Evolutionary conservation across 352 stramenopile species (phyloP).

Genomic region (Phytophthora pistaciae): DNA sequence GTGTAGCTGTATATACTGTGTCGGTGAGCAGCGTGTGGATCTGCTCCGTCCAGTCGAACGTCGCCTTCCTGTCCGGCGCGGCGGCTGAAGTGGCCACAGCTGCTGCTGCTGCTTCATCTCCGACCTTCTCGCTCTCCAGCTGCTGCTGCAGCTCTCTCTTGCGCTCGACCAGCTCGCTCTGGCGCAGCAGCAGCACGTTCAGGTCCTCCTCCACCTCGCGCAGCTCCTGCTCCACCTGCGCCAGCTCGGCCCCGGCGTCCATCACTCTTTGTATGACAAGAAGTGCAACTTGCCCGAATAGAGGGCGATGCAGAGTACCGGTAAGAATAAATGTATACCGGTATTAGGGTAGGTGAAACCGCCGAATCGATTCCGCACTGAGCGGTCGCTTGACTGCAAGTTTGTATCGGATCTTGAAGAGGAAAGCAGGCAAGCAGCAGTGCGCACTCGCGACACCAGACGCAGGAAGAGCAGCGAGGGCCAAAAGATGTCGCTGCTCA

Average conservation of each 20-base stretch:
- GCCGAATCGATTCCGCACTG: conserved; percentile 21
- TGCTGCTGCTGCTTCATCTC: neutral
- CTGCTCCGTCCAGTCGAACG: conserved; percentile 54
- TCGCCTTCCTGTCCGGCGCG: conserved; percentile 43
- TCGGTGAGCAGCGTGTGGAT: conserved; percentile 42
- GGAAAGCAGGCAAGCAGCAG: neutral
- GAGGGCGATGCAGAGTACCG: neutral
- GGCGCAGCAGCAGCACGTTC: conserved; percentile 48
- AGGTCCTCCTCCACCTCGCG: conserved; percentile 67
- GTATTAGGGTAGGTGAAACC: conserved; percentile 19
- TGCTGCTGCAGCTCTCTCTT: conserved; percentile 52
- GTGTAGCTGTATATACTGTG: conserved; percentile 13
- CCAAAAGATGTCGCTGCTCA: conserved; percentile 80
- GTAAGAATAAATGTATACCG: neutral
- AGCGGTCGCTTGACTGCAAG: conserved; percentile 13
- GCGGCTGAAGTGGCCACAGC: neutral
- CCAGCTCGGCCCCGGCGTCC: conserved; percentile 49
- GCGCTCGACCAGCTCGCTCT: conserved; percentile 63
- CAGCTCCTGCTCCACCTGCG: conserved; percentile 64
- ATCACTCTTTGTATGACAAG: conserved; percentile 18
- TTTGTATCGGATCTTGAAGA: conserved; percentile 43
- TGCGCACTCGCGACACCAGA: neutral
- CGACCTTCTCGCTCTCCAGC: conserved; percentile 20
- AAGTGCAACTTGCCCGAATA: neutral
- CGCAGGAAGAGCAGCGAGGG: neutral